Evolutionary conservation across 768 basidiomycete species (phyloP).

Genomic region (Boletus eberwhitei): DNA sequence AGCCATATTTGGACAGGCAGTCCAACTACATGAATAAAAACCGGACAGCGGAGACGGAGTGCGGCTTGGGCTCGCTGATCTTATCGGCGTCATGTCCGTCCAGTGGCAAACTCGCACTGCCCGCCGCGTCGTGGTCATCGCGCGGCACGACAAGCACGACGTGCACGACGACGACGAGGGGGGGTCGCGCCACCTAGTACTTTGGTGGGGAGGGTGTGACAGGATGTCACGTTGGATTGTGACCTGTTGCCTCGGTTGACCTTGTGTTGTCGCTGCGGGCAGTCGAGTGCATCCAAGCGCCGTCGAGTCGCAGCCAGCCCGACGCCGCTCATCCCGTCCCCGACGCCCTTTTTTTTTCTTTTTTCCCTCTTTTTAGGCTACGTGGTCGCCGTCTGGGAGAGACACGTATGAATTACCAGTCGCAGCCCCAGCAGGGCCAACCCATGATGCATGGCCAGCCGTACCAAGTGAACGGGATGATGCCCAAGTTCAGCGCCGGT

Average conservation of each 20-base stretch:
- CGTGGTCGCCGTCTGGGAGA: background rate
- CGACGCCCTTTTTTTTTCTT: background rate
- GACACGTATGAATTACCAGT: slow-evolving; percentile 22
- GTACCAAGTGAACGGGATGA: slow-evolving; percentile 17
- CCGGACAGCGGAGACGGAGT: background rate
- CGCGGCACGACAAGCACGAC: background rate
- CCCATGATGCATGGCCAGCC: slow-evolving; percentile 12
- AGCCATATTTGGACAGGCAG: slow-evolving; percentile 1
- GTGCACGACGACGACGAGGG: background rate
- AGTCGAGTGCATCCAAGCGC: background rate
- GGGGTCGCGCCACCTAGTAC: slow-evolving; percentile 12
- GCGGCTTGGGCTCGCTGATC: background rate
- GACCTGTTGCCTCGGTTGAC: slow-evolving; percentile 15
- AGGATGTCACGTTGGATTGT: slow-evolving; percentile 25
- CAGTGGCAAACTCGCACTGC: background rate
- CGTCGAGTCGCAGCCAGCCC: background rate
- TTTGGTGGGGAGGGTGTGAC: slow-evolving; percentile 19
- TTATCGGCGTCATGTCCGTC: background rate
- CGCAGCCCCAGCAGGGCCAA: slow-evolving; percentile 23
- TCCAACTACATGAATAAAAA: background rate
- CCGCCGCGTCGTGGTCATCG: background rate
- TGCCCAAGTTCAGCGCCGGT: slow-evolving; percentile 13
- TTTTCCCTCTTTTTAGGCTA: background rate
- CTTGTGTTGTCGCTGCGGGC: background rate
- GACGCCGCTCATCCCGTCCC: background rate